A percentile compares a stretch with the other conserved stretches of the same genome.
Conservation (phyloP, 139 green algal genomes). For the Closterium sp. region DNA sequence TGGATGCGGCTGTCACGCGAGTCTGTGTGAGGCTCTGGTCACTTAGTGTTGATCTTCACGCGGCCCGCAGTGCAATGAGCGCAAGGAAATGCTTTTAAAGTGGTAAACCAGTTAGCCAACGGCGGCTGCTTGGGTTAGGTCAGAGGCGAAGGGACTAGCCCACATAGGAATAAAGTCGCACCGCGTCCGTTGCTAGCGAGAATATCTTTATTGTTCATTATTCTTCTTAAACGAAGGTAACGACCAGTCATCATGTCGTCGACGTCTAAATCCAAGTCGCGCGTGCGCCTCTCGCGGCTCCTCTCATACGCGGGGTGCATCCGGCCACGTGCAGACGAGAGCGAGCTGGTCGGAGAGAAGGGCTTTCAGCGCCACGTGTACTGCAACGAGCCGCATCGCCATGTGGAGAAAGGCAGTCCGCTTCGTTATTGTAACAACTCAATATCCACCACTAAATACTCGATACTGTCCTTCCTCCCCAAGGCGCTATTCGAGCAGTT, state of each 20-base stretch:
- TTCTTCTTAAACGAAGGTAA: not conserved
- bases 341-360: not conserved
- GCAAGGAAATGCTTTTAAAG: too few species aligned
- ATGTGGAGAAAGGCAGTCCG: not conserved
- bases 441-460: conserved; percentile 79
- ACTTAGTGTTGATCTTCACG: too few species aligned
- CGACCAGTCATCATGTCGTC: not conserved
- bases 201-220: not conserved
- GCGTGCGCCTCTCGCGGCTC: conserved; percentile 5
- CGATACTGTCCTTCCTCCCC: conserved; percentile 74
- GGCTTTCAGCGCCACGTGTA: conserved; percentile 24
- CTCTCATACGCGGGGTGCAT: not conserved
- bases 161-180: not conserved
- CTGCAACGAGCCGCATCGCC: conserved; percentile 34
- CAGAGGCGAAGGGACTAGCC: not conserved
- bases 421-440: conserved; percentile 54
- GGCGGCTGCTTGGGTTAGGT: not conserved
- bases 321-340: not conserved
- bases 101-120: not conserved
- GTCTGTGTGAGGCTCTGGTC: too few species aligned
- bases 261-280: not conserved
- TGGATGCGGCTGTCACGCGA: too few species aligned
- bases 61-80: too few species aligned
- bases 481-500: conserved; percentile 78
- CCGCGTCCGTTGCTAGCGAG: not conserved